Percentiles rank a stretch among this genome's conserved stretches.
Evolutionary conservation across 495 filamentous ascomycete species (phyloP).

Genomic region (Penicillium canescens): DNA sequence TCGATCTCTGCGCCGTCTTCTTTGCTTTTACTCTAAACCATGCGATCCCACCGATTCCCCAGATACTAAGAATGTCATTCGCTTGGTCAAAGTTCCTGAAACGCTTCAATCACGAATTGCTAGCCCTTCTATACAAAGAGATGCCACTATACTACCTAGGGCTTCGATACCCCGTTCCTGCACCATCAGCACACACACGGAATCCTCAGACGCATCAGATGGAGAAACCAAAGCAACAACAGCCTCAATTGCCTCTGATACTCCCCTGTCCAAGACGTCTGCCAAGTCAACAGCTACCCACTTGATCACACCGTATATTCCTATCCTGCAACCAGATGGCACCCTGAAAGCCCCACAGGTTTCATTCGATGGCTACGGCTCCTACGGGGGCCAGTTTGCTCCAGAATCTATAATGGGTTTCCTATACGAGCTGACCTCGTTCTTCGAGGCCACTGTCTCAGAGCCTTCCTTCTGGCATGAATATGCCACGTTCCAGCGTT

Average conservation of each 20-base stretch:
- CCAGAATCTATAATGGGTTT: conserved; percentile 35
- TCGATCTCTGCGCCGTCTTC: conserved; percentile 14
- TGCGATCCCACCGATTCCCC: background rate
- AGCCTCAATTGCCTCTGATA: conserved; percentile 16
- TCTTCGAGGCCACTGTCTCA: conserved; percentile 30
- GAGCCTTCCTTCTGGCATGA: conserved; percentile 34
- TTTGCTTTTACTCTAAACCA: conserved; percentile 18
- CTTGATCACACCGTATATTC: conserved; percentile 20
- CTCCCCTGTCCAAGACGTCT: conserved; percentile 7
- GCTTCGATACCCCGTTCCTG: conserved; percentile 1
- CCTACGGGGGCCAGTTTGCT: conserved; percentile 34
- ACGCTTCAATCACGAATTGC: conserved; percentile 2
- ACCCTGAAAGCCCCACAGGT: conserved; percentile 22
- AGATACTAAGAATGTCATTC: conserved; percentile 3
- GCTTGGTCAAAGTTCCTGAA: background rate
- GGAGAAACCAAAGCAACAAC: conserved; percentile 15
- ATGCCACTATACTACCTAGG: background rate
- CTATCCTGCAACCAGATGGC: conserved; percentile 27
- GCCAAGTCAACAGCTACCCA: conserved; percentile 8
- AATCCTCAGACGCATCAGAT: conserved; percentile 11
- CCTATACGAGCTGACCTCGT: conserved; percentile 28
- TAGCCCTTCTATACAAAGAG: background rate
- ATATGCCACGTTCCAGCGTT: conserved; percentile 24
- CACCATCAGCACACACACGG: conserved; percentile 11
- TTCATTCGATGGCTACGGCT: conserved; percentile 28